Evolutionary conservation across 352 stramenopile genomes (phyloP).

Genomic region (Phytophthora kernoviae): DNA sequence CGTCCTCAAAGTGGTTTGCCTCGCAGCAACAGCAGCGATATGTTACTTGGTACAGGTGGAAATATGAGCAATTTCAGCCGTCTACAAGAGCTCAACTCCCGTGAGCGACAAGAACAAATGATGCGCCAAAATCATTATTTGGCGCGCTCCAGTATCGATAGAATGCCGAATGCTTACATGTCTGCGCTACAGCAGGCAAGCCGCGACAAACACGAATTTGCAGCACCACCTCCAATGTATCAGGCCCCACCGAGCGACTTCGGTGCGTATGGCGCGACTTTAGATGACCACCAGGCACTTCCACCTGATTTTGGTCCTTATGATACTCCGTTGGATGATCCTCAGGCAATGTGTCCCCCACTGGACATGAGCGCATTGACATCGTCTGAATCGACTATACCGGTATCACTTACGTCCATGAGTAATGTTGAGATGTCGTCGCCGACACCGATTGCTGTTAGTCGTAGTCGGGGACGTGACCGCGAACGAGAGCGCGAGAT

Average conservation of each 20-base stretch:
- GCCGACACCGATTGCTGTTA: constrained; percentile 1
- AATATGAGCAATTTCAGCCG: constrained; percentile 41
- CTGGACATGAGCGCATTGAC: constrained; percentile 43
- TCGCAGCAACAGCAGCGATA: constrained; percentile 33
- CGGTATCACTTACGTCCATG: constrained; percentile 24
- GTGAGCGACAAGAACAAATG: constrained; percentile 33
- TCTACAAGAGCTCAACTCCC: constrained; percentile 38
- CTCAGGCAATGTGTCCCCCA: constrained; percentile 12
- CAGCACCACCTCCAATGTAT: constrained; percentile 28
- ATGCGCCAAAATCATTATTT: constrained; percentile 32
- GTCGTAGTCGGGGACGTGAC: constrained; percentile 2
- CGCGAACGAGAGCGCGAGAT: constrained; percentile 7
- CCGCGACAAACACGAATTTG: constrained; percentile 36
- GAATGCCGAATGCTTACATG: constrained; percentile 42
- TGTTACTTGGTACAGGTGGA: constrained; percentile 14
- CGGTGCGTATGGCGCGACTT: constrained; percentile 23
- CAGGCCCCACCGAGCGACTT: constrained; percentile 32
- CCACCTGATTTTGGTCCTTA: constrained; percentile 31
- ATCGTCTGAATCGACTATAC: constrained; percentile 24
- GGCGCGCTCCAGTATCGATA: constrained; percentile 25
- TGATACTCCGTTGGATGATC: constrained; percentile 22
- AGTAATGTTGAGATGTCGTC: constrained; percentile 6
- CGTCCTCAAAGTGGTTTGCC: constrained; percentile 19
- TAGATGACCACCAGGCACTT: constrained; percentile 17
- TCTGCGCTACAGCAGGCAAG: constrained; percentile 36